These are phyloP conservation scores for Ajuga chamaepitys DNA, from an alignment of 257 asterid species.

Conservation along the genomic window DNA sequence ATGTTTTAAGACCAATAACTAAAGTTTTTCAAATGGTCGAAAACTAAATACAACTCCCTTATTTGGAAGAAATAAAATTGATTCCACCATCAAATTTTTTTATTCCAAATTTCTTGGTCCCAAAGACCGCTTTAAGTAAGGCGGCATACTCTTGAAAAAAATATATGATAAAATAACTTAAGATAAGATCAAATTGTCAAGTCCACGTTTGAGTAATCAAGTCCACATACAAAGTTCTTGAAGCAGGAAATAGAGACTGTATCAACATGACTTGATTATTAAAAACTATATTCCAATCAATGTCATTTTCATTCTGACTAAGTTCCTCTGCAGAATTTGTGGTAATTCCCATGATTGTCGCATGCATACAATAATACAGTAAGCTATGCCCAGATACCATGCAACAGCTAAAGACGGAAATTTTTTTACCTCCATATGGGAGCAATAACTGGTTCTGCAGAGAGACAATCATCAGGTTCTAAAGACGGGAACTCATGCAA, in stretches of 20 bases:
- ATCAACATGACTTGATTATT: too few species aligned
- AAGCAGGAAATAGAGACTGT: not conserved
- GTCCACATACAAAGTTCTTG: not conserved
- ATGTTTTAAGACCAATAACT: not conserved
- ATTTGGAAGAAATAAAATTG: too few species aligned
- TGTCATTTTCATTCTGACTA: not conserved
- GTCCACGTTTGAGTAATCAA: not conserved
- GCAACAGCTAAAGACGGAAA: not conserved
- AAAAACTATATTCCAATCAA: not conserved
- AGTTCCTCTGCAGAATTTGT: not conserved
- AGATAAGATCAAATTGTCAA: not conserved
- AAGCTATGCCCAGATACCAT: not conserved
- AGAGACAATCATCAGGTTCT: not conserved
- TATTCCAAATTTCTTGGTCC: not conserved
- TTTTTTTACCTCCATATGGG: conserved; percentile 22
- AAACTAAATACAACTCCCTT: not conserved
- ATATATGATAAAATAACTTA: too few species aligned
- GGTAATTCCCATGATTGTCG: not conserved
- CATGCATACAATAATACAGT: not conserved
- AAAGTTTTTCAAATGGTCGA: not conserved
- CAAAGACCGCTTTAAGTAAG: too few species aligned
- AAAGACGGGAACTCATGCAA: not conserved
- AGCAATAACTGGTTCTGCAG: conserved; percentile 7
- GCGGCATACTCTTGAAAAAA: too few species aligned
- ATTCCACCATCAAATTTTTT: not conserved